phyloP scores from a whole-genome alignment of 177 flowering plant genomes.

The Tripterygium wilfordii region DNA sequence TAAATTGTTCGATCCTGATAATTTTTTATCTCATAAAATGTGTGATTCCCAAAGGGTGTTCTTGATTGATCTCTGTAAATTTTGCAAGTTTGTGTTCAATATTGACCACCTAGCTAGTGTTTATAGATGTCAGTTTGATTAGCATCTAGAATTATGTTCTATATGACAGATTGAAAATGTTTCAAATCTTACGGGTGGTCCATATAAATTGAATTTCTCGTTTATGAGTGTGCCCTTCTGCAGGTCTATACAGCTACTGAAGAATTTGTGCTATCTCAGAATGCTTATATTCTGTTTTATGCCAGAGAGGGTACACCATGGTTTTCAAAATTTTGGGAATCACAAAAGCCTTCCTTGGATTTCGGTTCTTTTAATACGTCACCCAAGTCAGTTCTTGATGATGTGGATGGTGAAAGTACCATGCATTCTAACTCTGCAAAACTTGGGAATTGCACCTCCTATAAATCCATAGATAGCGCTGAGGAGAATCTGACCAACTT shows the following conservation, averaged over 20 bases:
- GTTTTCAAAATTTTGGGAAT: constrained; percentile 51
- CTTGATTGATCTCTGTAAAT: no score
- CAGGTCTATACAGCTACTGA: constrained; percentile 50
- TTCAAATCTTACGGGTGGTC: no score
- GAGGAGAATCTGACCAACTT: constrained; percentile 8
- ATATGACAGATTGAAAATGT: no score
- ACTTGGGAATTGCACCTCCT: background rate
- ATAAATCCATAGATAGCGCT: constrained; percentile 8
- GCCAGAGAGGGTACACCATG: constrained; percentile 62
- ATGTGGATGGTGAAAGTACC: constrained; percentile 10
- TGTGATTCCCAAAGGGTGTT: no score
- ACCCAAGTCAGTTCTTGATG: constrained; percentile 68
- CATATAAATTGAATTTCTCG: no score
- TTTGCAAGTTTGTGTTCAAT: background rate
- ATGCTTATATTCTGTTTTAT: constrained; percentile 81
- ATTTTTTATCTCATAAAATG: no score
- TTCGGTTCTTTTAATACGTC: constrained; percentile 26
- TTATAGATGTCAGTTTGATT: no score
- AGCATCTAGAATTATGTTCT: no score
- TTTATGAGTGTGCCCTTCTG: constrained; percentile 3
- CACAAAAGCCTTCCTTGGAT: constrained; percentile 12
- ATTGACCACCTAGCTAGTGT: no score
- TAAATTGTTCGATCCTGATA: no score
- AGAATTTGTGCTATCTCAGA: constrained; percentile 48
- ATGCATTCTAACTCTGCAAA: constrained; percentile 7